Base-by-base conservation (phyloP, 345 rosid species). In the Mercurialis annua region DNA sequence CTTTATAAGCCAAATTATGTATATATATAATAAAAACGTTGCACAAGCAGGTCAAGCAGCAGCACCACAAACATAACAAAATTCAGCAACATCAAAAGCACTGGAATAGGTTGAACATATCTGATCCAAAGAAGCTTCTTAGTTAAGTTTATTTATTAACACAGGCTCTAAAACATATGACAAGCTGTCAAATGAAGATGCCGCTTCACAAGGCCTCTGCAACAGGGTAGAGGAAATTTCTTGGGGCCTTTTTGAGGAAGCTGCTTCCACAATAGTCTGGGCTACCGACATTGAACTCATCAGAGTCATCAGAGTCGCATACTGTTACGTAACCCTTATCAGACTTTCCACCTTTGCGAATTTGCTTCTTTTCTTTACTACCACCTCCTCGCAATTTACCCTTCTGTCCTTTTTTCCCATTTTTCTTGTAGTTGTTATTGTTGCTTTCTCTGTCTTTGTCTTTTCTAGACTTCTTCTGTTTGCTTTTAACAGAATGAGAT, bases 321-420 rank as follows among this genome's bases (percentile, higher is more conserved):
- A 54, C 64, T 38, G 67, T 31, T 51, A 65, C 73, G 63, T 73
- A 73, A 56, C 68, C 48, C 61, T 57, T 69, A 6, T 69, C 81
- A 18, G 73, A 61, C 67, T 52, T 73, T 30, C 70, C 79, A 43
- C 65, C 73, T 77, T 80, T 83, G 50, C 86, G 83, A 65, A 59
- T 62, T 47, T 81, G 89, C 80, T 85, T 90, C 83, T 85, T 94
- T 77, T 85, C 79, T 70, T 79, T 77, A 70, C 90, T 65, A 68
- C 83, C 70, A 38, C 83, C 55, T 3, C 86, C 88, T 9, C 80
- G 77, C 16, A 86, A 81, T 68, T 73, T 80, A 47, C 89, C 77
- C 69, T 84, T 89, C 52, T 83, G 90, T 36, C 89, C 87, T 72
- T 85, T 90, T 93, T 88, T 94, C 48, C 86, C 89, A 33, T 64